A percentile compares a stretch with the other conserved stretches of the same genome.
phyloP scores from a whole-genome alignment of 2,329 filamentous ascomycete species.

The Cladophialophora bantiana region DNA sequence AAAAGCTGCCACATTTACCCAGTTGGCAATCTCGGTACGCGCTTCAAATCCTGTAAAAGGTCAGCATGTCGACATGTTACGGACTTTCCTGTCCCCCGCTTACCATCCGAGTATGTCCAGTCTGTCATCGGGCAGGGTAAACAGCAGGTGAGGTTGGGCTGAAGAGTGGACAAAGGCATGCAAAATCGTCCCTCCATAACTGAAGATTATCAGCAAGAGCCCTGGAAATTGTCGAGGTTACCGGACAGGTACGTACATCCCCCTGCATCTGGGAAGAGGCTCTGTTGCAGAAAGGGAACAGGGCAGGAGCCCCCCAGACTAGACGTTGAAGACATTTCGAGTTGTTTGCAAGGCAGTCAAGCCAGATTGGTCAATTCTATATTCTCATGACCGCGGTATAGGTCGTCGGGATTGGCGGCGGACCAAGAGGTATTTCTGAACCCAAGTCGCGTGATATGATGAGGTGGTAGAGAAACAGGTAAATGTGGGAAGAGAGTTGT shows the following conservation, averaged over 20 bases:
- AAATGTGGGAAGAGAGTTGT: constrained; percentile 20
- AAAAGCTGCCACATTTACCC: constrained; percentile 78
- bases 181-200: constrained; percentile 69
- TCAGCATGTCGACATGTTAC: constrained; percentile 7
- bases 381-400: constrained; percentile 32
- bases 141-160: constrained; percentile 71
- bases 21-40: constrained; percentile 74
- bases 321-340: constrained; percentile 29
- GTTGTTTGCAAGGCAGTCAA: constrained; percentile 24
- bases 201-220: constrained; percentile 49
- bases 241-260: constrained; percentile 67
- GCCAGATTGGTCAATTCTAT: constrained; percentile 28
- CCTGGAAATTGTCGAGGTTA: constrained; percentile 15
- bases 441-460: constrained; percentile 17
- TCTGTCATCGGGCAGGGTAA: constrained; percentile 87
- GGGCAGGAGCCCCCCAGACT: constrained; percentile 62
- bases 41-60: constrained; percentile 55
- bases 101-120: constrained; percentile 71
- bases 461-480: background rate
- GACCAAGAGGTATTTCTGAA: constrained; percentile 6
- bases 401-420: constrained; percentile 6
- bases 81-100: constrained; percentile 10
- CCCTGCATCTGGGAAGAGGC: constrained; percentile 63
- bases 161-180: constrained; percentile 53
- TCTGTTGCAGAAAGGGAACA: constrained; percentile 71